A percentile compares a stretch with the other conserved stretches of the same genome.
These are phyloP conservation scores for Tricholoma sp. DNA, from an alignment of 768 basidiomycete species.

Conservation along the genomic window DNA sequence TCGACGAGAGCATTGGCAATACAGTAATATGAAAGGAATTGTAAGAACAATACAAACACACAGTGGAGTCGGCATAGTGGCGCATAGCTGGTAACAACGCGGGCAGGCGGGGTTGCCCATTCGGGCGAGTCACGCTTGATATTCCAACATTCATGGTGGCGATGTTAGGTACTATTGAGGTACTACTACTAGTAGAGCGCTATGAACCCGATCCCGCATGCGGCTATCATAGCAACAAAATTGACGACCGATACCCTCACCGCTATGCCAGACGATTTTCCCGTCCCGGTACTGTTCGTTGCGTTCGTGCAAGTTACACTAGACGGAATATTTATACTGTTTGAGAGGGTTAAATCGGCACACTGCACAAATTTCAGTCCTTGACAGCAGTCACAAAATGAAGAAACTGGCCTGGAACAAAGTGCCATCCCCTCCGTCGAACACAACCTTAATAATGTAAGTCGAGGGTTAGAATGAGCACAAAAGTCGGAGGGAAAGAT, in stretches of 20 bases:
- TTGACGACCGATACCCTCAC: not conserved
- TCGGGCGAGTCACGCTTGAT: too few species aligned
- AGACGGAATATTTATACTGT: conserved; percentile 42
- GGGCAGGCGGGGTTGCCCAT: too few species aligned
- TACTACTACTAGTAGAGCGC: not conserved
- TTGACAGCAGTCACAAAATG: not conserved
- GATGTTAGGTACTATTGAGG: not conserved
- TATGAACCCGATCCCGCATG: not conserved
- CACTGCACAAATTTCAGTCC: conserved; percentile 42
- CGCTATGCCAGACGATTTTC: not conserved
- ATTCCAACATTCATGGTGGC: not conserved
- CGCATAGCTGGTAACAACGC: too few species aligned
- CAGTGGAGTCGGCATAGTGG: too few species aligned
- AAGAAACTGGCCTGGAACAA: conserved; percentile 56
- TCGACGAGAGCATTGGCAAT: too few species aligned
- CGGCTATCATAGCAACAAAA: not conserved
- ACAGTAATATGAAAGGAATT: too few species aligned
- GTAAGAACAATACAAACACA: too few species aligned
- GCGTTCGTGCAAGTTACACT: conserved; percentile 34
- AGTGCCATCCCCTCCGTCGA: conserved; percentile 62
- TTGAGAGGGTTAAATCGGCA: conserved; percentile 70
- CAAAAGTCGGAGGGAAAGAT: not conserved
- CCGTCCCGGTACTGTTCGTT: conserved; percentile 19
- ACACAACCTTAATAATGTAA: conserved; percentile 36
- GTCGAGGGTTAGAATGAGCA: not conserved